phyloP scores from a whole-genome alignment of 768 basidiomycete genomes.

The Leccinum incarnatum region DNA sequence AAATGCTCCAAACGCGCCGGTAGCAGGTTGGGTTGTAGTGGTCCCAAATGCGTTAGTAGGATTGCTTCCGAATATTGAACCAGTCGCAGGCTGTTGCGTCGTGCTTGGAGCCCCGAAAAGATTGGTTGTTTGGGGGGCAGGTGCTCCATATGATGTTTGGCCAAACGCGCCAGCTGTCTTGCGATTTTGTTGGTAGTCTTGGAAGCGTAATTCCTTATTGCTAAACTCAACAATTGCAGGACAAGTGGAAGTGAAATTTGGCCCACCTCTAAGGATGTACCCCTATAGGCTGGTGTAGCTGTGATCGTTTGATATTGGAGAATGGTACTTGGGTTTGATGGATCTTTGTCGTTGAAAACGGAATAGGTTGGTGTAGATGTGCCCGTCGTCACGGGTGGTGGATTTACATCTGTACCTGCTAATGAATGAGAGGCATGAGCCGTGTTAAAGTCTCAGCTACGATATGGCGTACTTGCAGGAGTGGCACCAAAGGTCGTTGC shows the following conservation, averaged over 20 bases:
- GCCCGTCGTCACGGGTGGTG: conserved; percentile 65
- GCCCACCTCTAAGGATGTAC: conserved; percentile 72
- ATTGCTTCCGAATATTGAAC: conserved; percentile 31
- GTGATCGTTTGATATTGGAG: conserved; percentile 82
- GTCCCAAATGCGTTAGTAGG: conserved; percentile 22
- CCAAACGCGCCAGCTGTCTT: conserved; percentile 70
- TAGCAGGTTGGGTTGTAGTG: conserved; percentile 26
- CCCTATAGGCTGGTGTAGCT: conserved; percentile 74
- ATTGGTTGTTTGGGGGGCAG: conserved; percentile 24
- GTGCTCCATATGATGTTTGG: conserved; percentile 35
- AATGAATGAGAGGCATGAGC: conserved; percentile 13
- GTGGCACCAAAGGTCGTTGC: conserved; percentile 43
- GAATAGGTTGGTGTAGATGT: conserved; percentile 63
- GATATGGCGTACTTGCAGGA: conserved; percentile 30
- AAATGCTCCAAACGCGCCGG: conserved; percentile 32
- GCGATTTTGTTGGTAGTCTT: conserved; percentile 74
- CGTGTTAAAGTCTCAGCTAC: neutral
- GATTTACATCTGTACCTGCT: conserved; percentile 37
- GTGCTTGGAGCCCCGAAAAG: conserved; percentile 28
- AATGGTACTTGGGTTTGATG: conserved; percentile 38
- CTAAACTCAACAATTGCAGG: conserved; percentile 1
- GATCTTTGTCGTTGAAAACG: conserved; percentile 65
- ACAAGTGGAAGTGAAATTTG: neutral
- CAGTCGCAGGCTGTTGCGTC: conserved; percentile 28
- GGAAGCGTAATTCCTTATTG: conserved; percentile 64